phyloP scores from a whole-genome alignment of 805 yeast genomes.

The Wickerhamomyces kurtzmanii region DNA sequence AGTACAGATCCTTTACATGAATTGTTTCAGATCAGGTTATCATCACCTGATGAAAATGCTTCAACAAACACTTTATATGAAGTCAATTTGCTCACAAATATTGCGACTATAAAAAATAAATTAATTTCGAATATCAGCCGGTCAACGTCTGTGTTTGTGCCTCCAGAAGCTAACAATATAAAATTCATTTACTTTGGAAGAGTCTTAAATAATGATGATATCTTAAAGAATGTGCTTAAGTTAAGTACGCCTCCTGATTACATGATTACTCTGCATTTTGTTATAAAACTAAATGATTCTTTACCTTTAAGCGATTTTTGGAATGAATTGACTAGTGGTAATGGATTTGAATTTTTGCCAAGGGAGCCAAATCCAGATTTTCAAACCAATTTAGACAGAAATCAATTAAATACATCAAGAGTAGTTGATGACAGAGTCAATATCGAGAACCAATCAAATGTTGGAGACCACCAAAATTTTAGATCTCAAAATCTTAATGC shows the following conservation, averaged over 20 bases:
- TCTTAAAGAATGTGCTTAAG: constrained; percentile 5
- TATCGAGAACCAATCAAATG: too few species aligned
- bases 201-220: constrained; percentile 10
- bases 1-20: too few species aligned
- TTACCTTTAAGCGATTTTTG: constrained; percentile 13
- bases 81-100: constrained; percentile 10
- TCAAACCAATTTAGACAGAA: constrained; percentile 14
- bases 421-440: too few species aligned
- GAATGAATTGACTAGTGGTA: constrained; percentile 17
- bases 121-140: constrained; percentile 1
- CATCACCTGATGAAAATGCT: constrained; percentile 10
- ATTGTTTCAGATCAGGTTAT: constrained; percentile 17
- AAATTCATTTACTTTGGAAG: constrained; percentile 17
- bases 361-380: constrained; percentile 18
- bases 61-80: constrained; percentile 6
- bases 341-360: constrained; percentile 19
- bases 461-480: too few species aligned
- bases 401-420: constrained; percentile 5
- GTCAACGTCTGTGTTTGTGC: too few species aligned
- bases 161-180: constrained; percentile 12
- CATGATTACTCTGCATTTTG: constrained; percentile 10
- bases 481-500: too few species aligned
- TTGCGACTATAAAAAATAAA: constrained; percentile 11
- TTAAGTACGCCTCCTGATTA: background rate
- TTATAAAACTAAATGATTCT: constrained; percentile 3